Evolutionary conservation across 169 alveolate genomes (phyloP).

Genomic region (Blepharisma undulans): DNA sequence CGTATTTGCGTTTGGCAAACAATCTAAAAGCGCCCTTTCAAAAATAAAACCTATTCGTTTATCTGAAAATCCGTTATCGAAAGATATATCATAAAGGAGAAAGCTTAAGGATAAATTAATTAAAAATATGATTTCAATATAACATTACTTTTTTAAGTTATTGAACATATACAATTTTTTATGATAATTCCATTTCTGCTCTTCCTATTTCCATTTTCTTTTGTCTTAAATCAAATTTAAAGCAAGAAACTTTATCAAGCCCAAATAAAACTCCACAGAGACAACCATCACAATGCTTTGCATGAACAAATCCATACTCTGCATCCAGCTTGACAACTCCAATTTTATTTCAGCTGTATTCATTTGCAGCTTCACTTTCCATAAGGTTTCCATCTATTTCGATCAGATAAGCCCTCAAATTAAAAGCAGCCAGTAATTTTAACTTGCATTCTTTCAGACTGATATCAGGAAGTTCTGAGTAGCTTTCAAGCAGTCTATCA

Average conservation of each 20-base stretch:
- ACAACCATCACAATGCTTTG: neutral
- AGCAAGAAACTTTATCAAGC: neutral
- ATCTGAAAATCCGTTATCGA: too few species aligned
- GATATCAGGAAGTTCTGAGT: neutral
- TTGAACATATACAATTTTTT: neutral
- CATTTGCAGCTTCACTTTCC: neutral
- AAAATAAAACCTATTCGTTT: too few species aligned
- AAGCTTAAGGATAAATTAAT: too few species aligned
- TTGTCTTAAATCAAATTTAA: neutral
- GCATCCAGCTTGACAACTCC: neutral
- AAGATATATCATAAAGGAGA: too few species aligned
- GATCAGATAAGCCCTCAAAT: neutral
- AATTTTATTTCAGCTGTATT: neutral
- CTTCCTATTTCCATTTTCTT: neutral
- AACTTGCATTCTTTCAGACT: neutral
- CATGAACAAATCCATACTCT: neutral
- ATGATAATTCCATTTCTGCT: neutral
- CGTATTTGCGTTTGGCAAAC: too few species aligned
- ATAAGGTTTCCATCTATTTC: neutral
- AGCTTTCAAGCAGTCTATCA: neutral
- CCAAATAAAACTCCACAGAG: neutral
- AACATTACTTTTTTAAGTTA: too few species aligned
- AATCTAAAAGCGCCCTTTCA: too few species aligned
- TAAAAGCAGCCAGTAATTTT: neutral
- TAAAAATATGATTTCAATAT: too few species aligned